Evolutionary conservation across 2,329 filamentous ascomycete genomes (phyloP).

Genomic region (Parastagonospora avenae): DNA sequence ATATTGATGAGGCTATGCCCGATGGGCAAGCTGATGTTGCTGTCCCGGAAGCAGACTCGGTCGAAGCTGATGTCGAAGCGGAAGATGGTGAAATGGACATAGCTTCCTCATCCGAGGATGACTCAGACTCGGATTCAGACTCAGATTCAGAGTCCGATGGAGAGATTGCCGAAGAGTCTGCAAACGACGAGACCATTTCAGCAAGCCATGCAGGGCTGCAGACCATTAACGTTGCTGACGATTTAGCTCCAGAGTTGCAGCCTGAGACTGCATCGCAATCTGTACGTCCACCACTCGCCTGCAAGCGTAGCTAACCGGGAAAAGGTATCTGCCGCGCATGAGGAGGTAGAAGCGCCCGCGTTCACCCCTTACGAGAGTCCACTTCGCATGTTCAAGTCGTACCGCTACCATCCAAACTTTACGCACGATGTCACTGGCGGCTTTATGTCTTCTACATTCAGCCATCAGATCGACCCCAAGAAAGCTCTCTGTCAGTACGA

Average conservation of each 20-base stretch:
- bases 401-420: slow-evolving; percentile 85
- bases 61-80: slow-evolving; percentile 13
- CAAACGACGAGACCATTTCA: slow-evolving; percentile 11
- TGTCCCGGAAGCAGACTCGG: slow-evolving; percentile 1
- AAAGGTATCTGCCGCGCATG: slow-evolving; percentile 17
- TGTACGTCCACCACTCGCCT: slow-evolving; percentile 23
- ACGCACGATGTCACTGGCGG: slow-evolving; percentile 72
- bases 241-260: slow-evolving; percentile 50
- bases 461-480: slow-evolving; percentile 81
- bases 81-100: slow-evolving; percentile 45
- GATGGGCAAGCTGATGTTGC: slow-evolving; percentile 7
- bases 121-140: slow-evolving; percentile 21
- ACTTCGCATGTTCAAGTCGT: slow-evolving; percentile 81
- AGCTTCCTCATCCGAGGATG: slow-evolving; percentile 36
- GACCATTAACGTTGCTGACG: slow-evolving; percentile 36
- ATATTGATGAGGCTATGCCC: slow-evolving; percentile 25
- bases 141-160: slow-evolving; percentile 17
- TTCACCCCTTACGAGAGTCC: slow-evolving; percentile 80
- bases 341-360: slow-evolving; percentile 27
- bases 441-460: slow-evolving; percentile 89
- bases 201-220: slow-evolving; percentile 14
- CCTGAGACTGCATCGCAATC: slow-evolving; percentile 16
- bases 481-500: slow-evolving; percentile 79
- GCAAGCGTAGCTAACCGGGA: slow-evolving; percentile 19
- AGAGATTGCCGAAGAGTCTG: slow-evolving; percentile 20